Conservation (phyloP, 345 rosid genomes). For the Populus tremula region DNA sequence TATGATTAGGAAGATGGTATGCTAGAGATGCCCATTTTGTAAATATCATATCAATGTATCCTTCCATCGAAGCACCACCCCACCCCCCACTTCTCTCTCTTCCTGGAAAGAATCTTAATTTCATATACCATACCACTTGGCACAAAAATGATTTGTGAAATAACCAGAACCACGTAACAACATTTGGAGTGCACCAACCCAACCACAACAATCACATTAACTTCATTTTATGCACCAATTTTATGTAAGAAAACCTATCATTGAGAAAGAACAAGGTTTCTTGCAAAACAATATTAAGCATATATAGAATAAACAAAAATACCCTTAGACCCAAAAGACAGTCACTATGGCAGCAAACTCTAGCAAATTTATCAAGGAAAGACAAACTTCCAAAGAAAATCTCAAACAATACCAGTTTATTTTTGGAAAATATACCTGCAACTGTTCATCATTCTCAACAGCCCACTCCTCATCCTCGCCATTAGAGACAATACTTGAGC, state of each 20-base stretch:
- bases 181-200: not conserved
- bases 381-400: not conserved
- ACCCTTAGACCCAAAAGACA: not conserved
- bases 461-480: constrained; percentile 92
- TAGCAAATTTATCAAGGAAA: not conserved
- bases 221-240: not conserved
- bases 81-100: not conserved
- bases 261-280: not conserved
- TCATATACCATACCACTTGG: not conserved
- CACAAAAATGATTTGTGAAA: not conserved
- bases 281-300: not conserved
- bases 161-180: not conserved
- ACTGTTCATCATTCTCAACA: constrained; percentile 49
- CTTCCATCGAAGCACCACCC: not conserved
- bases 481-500: constrained; percentile 51
- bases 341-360: not conserved
- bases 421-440: constrained; percentile 43
- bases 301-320: not conserved
- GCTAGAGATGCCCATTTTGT: not conserved
- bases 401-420: not conserved
- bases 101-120: not conserved
- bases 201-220: not conserved
- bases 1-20: not conserved
- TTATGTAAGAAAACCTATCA: not conserved
- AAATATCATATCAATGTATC: not conserved